Conservation (phyloP, 2,329 filamentous ascomycete species). For the Coleophoma eucalyptorum region DNA sequence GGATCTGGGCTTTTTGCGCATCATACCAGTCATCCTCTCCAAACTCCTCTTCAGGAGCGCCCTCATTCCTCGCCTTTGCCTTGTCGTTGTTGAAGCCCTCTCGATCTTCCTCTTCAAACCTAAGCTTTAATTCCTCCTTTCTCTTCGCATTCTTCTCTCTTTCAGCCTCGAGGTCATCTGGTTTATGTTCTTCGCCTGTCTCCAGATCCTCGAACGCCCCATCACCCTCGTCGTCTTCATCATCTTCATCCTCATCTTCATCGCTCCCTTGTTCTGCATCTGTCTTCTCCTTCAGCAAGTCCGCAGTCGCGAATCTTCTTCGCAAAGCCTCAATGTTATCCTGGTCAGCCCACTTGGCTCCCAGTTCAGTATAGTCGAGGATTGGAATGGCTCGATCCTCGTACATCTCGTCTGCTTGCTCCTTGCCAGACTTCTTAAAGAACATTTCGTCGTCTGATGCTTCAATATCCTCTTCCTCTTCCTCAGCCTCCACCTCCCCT, state of each 20-base stretch:
- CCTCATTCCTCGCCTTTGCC: slow-evolving; percentile 68
- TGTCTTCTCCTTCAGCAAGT: slow-evolving; percentile 52
- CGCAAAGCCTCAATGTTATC: slow-evolving; percentile 74
- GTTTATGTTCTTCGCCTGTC: slow-evolving; percentile 59
- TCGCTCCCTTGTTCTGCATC: slow-evolving; percentile 40
- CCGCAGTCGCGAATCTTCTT: slow-evolving; percentile 70
- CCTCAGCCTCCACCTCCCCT: slow-evolving; percentile 51
- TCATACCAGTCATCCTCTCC: slow-evolving; percentile 99
- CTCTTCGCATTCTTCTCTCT: slow-evolving; percentile 84
- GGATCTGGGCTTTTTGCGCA: slow-evolving; percentile 86
- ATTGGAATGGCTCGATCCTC: slow-evolving; percentile 78
- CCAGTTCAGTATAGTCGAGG: slow-evolving; percentile 77
- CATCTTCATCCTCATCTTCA: slow-evolving; percentile 39
- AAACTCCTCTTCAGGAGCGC: slow-evolving; percentile 71
- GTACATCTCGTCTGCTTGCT: slow-evolving; percentile 63
- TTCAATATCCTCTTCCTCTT: slow-evolving; percentile 57
- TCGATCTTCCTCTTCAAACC: slow-evolving; percentile 97
- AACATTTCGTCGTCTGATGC: slow-evolving; percentile 55
- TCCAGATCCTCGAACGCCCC: slow-evolving; percentile 86
- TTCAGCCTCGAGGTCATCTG: slow-evolving; percentile 69
- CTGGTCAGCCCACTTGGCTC: slow-evolving; percentile 79
- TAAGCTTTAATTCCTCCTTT: slow-evolving; percentile 90
- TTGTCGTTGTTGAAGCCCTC: slow-evolving; percentile 94
- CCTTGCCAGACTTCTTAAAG: slow-evolving; percentile 59
- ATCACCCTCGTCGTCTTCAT: slow-evolving; percentile 67